Evolutionary conservation across 2,329 filamentous ascomycete genomes (phyloP), one percentile per base, ranked within the genome.

Genomic region (Polytolypa hystricis): DNA sequence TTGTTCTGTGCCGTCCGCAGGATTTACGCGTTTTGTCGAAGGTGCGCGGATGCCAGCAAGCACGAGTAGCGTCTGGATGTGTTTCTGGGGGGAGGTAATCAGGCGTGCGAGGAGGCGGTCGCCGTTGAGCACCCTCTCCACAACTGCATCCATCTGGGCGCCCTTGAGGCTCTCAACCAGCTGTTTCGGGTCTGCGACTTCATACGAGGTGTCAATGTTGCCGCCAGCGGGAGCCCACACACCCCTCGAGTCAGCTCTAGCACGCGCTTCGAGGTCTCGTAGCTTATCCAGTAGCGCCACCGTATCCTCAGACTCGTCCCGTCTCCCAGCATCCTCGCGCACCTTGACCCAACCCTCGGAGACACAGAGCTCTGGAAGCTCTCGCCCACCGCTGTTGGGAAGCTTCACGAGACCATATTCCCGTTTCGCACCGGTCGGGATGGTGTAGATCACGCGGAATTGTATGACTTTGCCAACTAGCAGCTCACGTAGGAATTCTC

Each of bases 311-410:
- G 79, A 78, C 41, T 95, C 86, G 47, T 95, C 87, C 55, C 89
- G 91, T 10, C 60, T 58, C 43, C 86, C 87, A 41, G 89, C 87
- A 60, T 98, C 91, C 52, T 98, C 91, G 45, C 91, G 79, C 42
- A 98, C 74, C 65, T 91, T 93, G 45, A 86, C 67, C 86, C 87
- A 95, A 47, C 91, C 91, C 51, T 86, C 84, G 54, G 84, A 79
- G 45, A 96, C 77, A 40, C 82, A 73, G 44, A 83, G 76, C 45
- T 96, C 86, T 12, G 91, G 87, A 34, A 98, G 62, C 38, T 75
- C 68, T 20, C 76, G 76, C 33, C 85, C 85, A 51, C 84, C 81
- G 27, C 57, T 60, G 18, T 50, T 57, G 43, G 81, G 77, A 36
- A 95, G 70, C 45, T 75, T 74, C 42, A 85, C 79, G 45, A 77